phyloP scores from a whole-genome alignment of 192 early-diverging fungal genomes.

The Gigaspora rosea region DNA sequence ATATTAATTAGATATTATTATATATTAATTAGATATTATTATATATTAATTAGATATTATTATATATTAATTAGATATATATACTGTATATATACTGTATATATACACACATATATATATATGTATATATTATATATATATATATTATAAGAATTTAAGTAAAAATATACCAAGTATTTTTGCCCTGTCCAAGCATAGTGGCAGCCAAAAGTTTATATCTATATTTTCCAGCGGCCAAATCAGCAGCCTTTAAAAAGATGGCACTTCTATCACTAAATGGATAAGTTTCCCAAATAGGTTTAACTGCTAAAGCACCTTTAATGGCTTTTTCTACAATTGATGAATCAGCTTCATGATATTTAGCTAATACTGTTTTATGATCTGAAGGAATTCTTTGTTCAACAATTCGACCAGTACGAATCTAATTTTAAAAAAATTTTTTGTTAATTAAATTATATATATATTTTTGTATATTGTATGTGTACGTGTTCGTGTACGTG shows the following conservation, averaged over 20 bases:
- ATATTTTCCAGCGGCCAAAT: conserved; percentile 88
- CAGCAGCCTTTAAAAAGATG: conserved; percentile 98
- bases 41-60: neutral
- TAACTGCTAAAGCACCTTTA: conserved; percentile 79
- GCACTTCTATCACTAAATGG: conserved; percentile 92
- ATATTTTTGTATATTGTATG: too few relatives aligned
- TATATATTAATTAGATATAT: neutral
- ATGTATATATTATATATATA: neutral
- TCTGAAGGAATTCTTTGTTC: conserved; percentile 84
- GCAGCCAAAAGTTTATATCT: conserved; percentile 85
- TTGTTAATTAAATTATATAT: too few relatives aligned
- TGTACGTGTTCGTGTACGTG: too few relatives aligned
- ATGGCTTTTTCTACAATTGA: conserved; percentile 80
- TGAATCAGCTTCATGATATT: conserved; percentile 82
- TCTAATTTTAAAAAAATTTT: conserved; percentile 32
- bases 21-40: neutral
- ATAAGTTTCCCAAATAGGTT: conserved; percentile 88
- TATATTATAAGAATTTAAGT: neutral
- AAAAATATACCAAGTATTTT: conserved; percentile 79
- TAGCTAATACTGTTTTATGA: conserved; percentile 76
- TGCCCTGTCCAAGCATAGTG: conserved; percentile 97
- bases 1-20: neutral
- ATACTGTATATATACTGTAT: neutral
- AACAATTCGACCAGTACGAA: conserved; percentile 60
- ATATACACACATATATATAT: too few relatives aligned